A percentile compares a stretch with the other conserved stretches of the same genome.
Evolutionary conservation across 2,329 filamentous ascomycete species (phyloP).

Genomic region (Ascochyta koolunga): DNA sequence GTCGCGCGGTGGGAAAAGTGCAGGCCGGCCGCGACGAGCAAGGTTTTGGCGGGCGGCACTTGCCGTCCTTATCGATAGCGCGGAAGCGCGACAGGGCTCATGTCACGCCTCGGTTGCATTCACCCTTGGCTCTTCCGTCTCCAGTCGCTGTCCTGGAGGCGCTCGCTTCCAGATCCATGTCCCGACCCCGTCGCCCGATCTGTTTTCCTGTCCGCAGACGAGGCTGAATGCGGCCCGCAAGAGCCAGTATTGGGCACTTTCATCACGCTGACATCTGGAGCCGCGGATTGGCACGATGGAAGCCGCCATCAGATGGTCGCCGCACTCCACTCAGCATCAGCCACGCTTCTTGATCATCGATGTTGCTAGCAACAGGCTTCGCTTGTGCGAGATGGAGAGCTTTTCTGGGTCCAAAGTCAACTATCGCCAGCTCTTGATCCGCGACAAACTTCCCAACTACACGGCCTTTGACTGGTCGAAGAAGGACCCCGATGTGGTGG

Average conservation of each 20-base stretch:
- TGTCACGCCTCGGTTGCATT: constrained; percentile 29
- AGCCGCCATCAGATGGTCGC: constrained; percentile 68
- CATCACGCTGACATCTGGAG: not conserved
- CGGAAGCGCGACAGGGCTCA: constrained; percentile 8
- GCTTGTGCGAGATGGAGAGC: constrained; percentile 59
- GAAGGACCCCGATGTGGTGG: constrained; percentile 68
- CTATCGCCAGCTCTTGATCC: constrained; percentile 60
- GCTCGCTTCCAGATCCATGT: not conserved
- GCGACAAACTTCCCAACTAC: constrained; percentile 64
- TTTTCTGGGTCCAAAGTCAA: constrained; percentile 49
- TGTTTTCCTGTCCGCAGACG: not conserved
- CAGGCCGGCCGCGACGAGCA: constrained; percentile 5
- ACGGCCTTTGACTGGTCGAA: constrained; percentile 71
- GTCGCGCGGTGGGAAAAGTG: constrained; percentile 14
- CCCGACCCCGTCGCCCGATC: not conserved
- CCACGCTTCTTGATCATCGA: constrained; percentile 68
- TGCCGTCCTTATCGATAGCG: constrained; percentile 4
- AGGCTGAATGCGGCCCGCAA: constrained; percentile 10
- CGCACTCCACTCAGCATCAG: constrained; percentile 58
- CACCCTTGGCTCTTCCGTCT: constrained; percentile 6
- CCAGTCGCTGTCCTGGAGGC: not conserved
- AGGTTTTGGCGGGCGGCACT: constrained; percentile 44
- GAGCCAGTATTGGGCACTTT: constrained; percentile 2
- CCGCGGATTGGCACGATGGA: constrained; percentile 54
- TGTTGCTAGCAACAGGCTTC: constrained; percentile 64